phyloP scores from a whole-genome alignment of 1,284 basidiomycete genomes.

The Boletus holoroseus region DNA sequence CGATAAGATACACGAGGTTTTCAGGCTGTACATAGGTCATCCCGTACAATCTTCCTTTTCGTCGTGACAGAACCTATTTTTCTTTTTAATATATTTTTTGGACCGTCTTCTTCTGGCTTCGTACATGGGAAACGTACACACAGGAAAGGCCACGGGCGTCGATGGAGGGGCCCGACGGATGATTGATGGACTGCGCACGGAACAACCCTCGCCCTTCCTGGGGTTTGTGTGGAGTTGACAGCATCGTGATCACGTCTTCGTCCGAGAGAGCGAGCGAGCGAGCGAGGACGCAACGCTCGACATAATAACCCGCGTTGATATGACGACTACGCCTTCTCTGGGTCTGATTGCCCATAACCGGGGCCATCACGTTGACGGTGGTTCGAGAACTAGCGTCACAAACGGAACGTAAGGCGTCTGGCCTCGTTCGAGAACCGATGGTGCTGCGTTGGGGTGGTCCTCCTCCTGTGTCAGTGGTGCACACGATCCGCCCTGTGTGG shows the following conservation, averaged over 20 bases:
- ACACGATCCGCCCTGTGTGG: slow-evolving; percentile 22
- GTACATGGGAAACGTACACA: neutral
- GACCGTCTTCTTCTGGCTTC: neutral
- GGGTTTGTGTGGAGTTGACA: too few relatives aligned
- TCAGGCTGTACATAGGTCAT: slow-evolving; percentile 2
- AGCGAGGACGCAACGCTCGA: too few relatives aligned
- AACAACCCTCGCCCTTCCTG: too few relatives aligned
- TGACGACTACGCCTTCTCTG: slow-evolving; percentile 21
- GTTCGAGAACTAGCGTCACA: too few relatives aligned
- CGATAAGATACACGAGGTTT: slow-evolving; percentile 32
- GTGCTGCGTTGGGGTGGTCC: neutral
- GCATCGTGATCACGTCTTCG: too few relatives aligned
- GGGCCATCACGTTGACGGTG: too few relatives aligned
- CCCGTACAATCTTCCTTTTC: slow-evolving; percentile 3
- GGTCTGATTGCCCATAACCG: too few relatives aligned
- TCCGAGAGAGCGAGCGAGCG: too few relatives aligned
- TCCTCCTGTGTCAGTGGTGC: neutral
- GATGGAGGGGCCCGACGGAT: too few relatives aligned
- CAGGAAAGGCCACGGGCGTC: too few relatives aligned
- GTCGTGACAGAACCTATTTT: slow-evolving; percentile 1
- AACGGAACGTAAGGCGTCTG: too few relatives aligned
- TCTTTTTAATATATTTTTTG: neutral
- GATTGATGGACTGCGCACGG: too few relatives aligned
- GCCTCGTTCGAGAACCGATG: neutral
- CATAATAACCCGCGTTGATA: slow-evolving; percentile 21